Percentiles rank a stretch among this genome's conserved stretches.
phyloP scores from a whole-genome alignment of 108 stramenopile species.

The Pseudonitzschia pungens region DNA sequence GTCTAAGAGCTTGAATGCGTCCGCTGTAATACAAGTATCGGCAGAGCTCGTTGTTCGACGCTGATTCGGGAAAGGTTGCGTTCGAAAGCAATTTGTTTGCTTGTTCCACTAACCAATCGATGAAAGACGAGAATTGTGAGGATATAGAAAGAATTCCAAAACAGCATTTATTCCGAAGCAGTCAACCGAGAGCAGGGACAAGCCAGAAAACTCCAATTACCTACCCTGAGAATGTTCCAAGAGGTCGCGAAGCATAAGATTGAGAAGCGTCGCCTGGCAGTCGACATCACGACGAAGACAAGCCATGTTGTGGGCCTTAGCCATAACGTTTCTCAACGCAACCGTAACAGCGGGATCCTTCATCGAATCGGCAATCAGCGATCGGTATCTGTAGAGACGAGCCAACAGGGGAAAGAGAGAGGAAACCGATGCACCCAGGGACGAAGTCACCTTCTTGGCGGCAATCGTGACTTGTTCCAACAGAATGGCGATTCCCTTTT shows the following conservation, averaged over 20 bases:
- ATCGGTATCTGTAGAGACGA: conserved; percentile 75
- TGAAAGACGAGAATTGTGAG: background rate
- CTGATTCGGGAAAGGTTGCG: conserved; percentile 87
- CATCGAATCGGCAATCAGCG: conserved; percentile 56
- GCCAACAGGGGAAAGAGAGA: conserved; percentile 77
- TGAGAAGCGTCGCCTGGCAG: conserved; percentile 75
- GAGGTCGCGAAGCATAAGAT: conserved; percentile 80
- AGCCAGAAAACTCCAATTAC: conserved; percentile 15
- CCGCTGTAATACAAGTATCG: conserved; percentile 97
- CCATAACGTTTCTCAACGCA: conserved; percentile 52
- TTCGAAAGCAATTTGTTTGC: conserved; percentile 92
- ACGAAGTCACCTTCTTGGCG: conserved; percentile 32
- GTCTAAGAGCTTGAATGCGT: conserved; percentile 88
- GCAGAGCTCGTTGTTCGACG: conserved; percentile 95
- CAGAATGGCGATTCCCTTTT: conserved; percentile 52
- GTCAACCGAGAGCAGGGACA: no score
- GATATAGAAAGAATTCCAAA: background rate
- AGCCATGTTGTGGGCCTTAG: conserved; percentile 72
- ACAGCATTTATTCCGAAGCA: background rate
- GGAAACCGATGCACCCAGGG: conserved; percentile 32
- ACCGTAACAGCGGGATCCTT: conserved; percentile 39
- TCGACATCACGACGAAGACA: conserved; percentile 80
- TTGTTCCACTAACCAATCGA: conserved; percentile 74
- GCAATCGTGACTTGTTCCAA: conserved; percentile 53
- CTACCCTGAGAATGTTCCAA: conserved; percentile 68